Evolutionary conservation across 177 flowering plant genomes (phyloP).

Genomic region (Vitis hybrid): DNA sequence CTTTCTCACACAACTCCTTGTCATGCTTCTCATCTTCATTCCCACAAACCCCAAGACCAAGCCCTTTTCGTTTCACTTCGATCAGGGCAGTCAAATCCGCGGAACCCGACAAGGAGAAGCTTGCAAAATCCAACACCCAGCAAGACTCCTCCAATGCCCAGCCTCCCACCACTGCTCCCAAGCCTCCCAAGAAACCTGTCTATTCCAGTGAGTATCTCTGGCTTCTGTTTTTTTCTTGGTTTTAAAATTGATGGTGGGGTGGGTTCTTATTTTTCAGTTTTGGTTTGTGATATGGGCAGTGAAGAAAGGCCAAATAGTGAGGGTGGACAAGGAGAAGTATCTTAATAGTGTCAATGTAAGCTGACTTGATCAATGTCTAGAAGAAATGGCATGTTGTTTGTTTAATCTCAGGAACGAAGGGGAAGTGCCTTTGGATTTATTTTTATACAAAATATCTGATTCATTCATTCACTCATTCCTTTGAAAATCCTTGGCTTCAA

Average conservation of each 20-base stretch:
- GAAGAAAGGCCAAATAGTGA: conserved; percentile 96
- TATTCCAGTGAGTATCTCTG: conserved; percentile 53
- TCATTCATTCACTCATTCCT: neutral
- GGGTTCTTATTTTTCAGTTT: neutral
- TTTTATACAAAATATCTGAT: neutral
- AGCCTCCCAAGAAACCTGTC: conserved; percentile 59
- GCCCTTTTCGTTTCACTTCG: conserved; percentile 10
- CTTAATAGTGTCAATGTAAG: conserved; percentile 87
- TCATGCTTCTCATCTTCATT: conserved; percentile 24
- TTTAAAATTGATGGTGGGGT: neutral
- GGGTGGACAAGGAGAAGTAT: conserved; percentile 92
- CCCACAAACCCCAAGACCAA: conserved; percentile 25
- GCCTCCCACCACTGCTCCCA: conserved; percentile 23
- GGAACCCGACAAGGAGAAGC: conserved; percentile 41
- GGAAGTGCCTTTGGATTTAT: neutral
- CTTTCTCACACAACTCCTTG: conserved; percentile 33
- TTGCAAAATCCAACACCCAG: conserved; percentile 23
- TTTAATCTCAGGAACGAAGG: too few species aligned
- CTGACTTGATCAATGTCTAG: neutral
- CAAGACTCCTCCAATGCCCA: conserved; percentile 32
- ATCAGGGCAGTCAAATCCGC: conserved; percentile 39
- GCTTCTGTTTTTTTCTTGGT: neutral
- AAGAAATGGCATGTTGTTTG: neutral
- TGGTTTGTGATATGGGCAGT: conserved; percentile 40
- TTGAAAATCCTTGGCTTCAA: conserved; percentile 2